Evolutionary conservation across 331 rosid genomes (phyloP), one percentile per base, ranked within the genome.

Genomic region (Dryas integrifolia): DNA sequence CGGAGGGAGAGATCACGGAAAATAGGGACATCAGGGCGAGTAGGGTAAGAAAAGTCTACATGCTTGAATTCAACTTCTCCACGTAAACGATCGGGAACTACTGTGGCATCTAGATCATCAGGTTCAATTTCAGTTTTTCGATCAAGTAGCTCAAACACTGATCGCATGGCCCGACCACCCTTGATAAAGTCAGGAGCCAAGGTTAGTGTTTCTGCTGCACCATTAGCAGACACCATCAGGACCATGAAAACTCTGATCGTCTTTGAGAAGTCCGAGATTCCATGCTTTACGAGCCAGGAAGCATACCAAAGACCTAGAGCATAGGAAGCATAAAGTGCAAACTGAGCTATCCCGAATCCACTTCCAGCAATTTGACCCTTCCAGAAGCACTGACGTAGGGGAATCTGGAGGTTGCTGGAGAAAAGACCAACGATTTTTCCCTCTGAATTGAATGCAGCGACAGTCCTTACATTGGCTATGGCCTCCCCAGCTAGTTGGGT

Each of bases 231-330:
- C 66, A 95, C 97, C 99, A 95, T 95, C 26, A 92, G 96, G 75
- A 95, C 97, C 99, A 95, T 95, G 75, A 95, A 95, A 79, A 95
- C 99, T 76, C 92, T 80, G 50, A 95, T 92, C 35, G 99, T 82
- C 77, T 88, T 95, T 0, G 99, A 95, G 91, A 95, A 95, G 73
- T 95, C 97, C 0, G 97, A 95, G 70, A 95, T 90, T 9, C 96
- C 97, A 30, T 95, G 99, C 86, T 92, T 95, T 53, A 95, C 99
- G 38, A 95, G 96, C 99, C 99, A 95, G 11, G 97, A 91, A 69
- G 99, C 99, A 77, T 95, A 95, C 99, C 99, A 95, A 74, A 95
- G 97, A 76, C 99, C 99, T 5, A 95, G 89, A 62, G 97, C 97
- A 80, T 95, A 95, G 45, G 99, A 95, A 70, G 93, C 96, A 79